Base-by-base conservation (phyloP, 2,329 filamentous ascomycete genomes). In the Diaporthe caulivora region DNA sequence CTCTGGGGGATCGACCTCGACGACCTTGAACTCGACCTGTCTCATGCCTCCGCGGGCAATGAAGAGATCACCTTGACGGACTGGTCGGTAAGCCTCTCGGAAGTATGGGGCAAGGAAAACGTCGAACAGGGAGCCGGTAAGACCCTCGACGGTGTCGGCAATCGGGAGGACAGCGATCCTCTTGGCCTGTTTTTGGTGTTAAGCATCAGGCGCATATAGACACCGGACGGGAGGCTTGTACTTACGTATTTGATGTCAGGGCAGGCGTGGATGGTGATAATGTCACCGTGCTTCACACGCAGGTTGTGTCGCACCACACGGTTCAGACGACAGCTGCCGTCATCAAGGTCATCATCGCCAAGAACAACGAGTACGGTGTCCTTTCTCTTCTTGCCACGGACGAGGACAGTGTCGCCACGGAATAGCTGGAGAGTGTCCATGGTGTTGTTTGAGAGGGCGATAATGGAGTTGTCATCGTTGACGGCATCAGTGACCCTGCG, bases 391-490 rank as follows among this genome's bases (percentile, higher is more conserved):
- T 99, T 99, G 85, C 97, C 97, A 87, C 97, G 97, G 72, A 99
- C 96, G 74, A 98, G 89, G 71, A 99, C 97, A 77, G 97, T 99
- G 84, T 99, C 97, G 78, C 97, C 97, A 82, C 97, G 94, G 93
- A 99, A 99, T 76, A 99, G 93, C 88, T 98, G 95, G 78, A 99
- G 93, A 75, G 93, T 92, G 86, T 99, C 97, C 97, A 99, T 99
- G 79, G 97, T 98, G 85, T 97, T 95, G 89, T 98, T 98, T 74
- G 97, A 98, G 75, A 99, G 92, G 78, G 95, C 95, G 82, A 99
- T 98, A 85, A 98, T 97, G 77, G 97, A 98, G 92, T 99, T 99
- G 87, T 99, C 97, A 93, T 99, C 97, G 87, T 98, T 99, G 81
- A 94, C 91, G 84, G 97, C 95, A 91, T 99, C 97, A 82, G 97